A percentile compares a stretch with the other conserved stretches of the same genome.
phyloP scores from a whole-genome alignment of 106 monocot genomes.

The Dioscorea zingiberensis region DNA sequence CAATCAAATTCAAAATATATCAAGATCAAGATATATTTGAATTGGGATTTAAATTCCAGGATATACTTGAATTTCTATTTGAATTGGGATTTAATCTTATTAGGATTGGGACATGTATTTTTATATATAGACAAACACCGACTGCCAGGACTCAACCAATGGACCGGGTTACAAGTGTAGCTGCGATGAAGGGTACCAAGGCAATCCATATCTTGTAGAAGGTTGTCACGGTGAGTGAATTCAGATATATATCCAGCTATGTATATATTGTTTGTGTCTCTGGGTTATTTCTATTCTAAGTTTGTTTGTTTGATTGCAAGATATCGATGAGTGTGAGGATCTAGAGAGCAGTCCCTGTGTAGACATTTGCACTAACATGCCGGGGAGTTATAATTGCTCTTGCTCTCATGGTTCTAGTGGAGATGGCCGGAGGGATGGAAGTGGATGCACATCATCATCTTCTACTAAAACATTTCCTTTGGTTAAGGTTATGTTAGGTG shows the following conservation, averaged over 20 bases:
- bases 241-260: not conserved
- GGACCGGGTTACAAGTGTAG: constrained; percentile 14
- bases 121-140: not conserved
- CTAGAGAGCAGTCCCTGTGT: not conserved
- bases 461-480: not conserved
- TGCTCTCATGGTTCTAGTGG: not conserved
- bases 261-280: not conserved
- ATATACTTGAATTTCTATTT: too few species aligned
- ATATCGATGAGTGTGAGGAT: constrained; percentile 20
- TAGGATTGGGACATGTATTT: too few species aligned
- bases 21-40: too few species aligned
- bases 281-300: not conserved
- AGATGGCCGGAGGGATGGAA: not conserved
- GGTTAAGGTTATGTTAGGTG: not conserved
- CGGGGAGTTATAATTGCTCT: constrained; percentile 1
- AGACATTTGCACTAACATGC: constrained; percentile 1
- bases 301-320: constrained; percentile 1
- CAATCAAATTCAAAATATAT: too few species aligned
- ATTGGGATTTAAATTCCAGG: too few species aligned
- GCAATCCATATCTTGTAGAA: constrained; percentile 34
- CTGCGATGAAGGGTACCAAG: constrained; percentile 28
- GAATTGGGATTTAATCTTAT: too few species aligned
- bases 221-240: constrained; percentile 13
- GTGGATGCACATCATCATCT: not conserved
- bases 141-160: not conserved